phyloP scores from a whole-genome alignment of 1,284 basidiomycete genomes.

The Taiwanofungus camphoratus region DNA sequence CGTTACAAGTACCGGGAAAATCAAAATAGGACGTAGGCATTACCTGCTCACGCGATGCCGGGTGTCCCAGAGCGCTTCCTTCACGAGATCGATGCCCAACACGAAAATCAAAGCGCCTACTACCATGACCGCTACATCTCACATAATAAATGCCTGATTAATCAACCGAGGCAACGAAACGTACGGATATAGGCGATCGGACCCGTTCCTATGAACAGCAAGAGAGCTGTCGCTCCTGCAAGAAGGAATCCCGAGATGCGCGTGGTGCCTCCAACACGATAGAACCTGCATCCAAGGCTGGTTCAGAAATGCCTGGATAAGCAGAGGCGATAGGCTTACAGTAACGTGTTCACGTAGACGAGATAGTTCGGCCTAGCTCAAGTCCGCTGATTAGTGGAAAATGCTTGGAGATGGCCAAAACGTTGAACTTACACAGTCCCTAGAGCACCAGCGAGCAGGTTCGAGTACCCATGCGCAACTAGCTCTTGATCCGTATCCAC shows the following conservation, averaged over 20 bases:
- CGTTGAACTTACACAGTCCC: conserved; percentile 66
- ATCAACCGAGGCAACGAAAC: conserved; percentile 34
- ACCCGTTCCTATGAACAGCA: conserved; percentile 80
- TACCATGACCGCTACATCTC: conserved; percentile 70
- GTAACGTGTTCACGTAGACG: conserved; percentile 86
- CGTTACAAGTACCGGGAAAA: conserved; percentile 12
- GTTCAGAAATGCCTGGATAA: background rate
- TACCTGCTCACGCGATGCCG: conserved; percentile 79
- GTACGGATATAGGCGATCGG: conserved; percentile 86
- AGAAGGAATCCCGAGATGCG: conserved; percentile 85
- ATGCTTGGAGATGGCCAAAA: conserved; percentile 1
- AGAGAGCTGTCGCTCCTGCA: conserved; percentile 64
- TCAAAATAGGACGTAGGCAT: conserved; percentile 30
- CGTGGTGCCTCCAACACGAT: conserved; percentile 89
- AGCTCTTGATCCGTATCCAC: conserved; percentile 93
- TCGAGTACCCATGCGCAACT: conserved; percentile 90
- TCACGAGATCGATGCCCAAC: conserved; percentile 89
- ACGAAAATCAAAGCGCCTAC: conserved; percentile 94
- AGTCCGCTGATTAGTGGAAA: background rate
- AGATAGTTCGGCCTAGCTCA: conserved; percentile 67
- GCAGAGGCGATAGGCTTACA: conserved; percentile 42
- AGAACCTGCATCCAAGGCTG: conserved; percentile 56
- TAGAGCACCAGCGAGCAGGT: conserved; percentile 74
- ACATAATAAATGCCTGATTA: too few species aligned
- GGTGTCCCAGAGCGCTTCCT: conserved; percentile 96